Conservation (phyloP, 805 yeast species). For the Priceomyces fermenticarens region DNA sequence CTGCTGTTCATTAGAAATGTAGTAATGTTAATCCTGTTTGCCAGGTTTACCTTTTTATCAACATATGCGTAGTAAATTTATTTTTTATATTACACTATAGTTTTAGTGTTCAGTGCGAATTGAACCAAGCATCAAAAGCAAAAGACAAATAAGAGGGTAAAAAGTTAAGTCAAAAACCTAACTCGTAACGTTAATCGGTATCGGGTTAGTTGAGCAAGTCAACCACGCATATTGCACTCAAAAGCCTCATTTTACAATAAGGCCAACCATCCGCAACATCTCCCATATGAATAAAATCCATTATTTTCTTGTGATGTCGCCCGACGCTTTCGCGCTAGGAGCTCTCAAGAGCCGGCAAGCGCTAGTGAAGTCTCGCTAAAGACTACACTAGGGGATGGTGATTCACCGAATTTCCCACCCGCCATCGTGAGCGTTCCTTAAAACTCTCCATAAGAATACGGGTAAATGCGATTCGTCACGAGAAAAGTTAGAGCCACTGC, state of each 20-base stretch:
- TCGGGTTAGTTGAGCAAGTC: slow-evolving; percentile 45
- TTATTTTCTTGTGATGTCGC: slow-evolving; percentile 55
- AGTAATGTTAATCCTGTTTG: too few relatives aligned
- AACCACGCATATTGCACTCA: slow-evolving; percentile 62
- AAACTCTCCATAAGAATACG: slow-evolving; percentile 30
- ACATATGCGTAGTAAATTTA: too few relatives aligned
- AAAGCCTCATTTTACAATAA: slow-evolving; percentile 37
- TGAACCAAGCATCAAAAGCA: too few relatives aligned
- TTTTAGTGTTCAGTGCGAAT: too few relatives aligned
- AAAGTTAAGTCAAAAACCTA: slow-evolving; percentile 19
- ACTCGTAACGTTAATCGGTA: slow-evolving; percentile 59
- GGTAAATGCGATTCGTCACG: slow-evolving; percentile 48
- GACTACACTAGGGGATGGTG: slow-evolving; percentile 38
- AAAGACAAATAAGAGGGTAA: not conserved
- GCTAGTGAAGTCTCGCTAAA: slow-evolving; percentile 8
- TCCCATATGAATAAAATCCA: slow-evolving; percentile 42
- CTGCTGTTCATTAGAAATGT: not conserved
- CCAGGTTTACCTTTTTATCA: too few relatives aligned
- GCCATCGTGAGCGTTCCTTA: slow-evolving; percentile 7
- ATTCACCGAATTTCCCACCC: slow-evolving; percentile 69
- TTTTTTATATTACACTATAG: too few relatives aligned
- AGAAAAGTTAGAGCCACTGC: slow-evolving; percentile 32
- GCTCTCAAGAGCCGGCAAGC: slow-evolving; percentile 51
- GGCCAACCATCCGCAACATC: slow-evolving; percentile 58
- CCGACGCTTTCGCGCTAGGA: slow-evolving; percentile 57